Evolutionary conservation across 2,329 filamentous ascomycete species (phyloP), one percentile per base, ranked within the genome.

Genomic region (Talaromyces sp.): DNA sequence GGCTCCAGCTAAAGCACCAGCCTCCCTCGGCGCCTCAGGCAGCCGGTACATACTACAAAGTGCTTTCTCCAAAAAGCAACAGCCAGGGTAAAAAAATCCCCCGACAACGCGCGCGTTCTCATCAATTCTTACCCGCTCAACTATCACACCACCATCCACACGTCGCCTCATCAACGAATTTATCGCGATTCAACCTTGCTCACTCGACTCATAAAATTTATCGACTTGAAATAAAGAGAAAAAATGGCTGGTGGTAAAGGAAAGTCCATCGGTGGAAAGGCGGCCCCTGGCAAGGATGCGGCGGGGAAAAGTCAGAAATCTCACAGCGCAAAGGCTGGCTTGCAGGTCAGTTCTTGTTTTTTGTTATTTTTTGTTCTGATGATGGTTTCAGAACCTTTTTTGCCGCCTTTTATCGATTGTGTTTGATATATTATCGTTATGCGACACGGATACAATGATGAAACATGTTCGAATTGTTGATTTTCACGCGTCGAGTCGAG

Each of bases 301-400:
- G 87, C 86, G 73, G 89, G 89, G 80, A 96, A 96, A 81, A 88
- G 89, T 72, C 89, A 95, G 80, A 96, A 94, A 80, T 87, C 84
- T 69, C 92, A 96, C 81, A 96, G 91, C 69, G 90, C 91, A 72
- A 92, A 94, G 77, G 92, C 92, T 74, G 92, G 92, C 73, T 84
- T 97, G 67, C 92, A 97, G 88, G 92, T 97, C 39, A 63, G 62
- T 46, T 62, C 60, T 54, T 48, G 19, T 19, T 46, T 21, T 51
- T 51, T 28, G 58, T 39, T 48, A 22, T 21, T 48, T 7, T 36
- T 37, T 33, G 3, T 54, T 56, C 56, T 63, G 63, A 62, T 55
- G 41, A 52, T 82, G 83, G 89, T 79, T 61, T 60, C 8, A 28
- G 37, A 63, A 62, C 39, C 61, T 60, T 56, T 21, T 40, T 37